phyloP scores from a whole-genome alignment of 2,329 filamentous ascomycete genomes.

The Podosphaera xanthii region DNA sequence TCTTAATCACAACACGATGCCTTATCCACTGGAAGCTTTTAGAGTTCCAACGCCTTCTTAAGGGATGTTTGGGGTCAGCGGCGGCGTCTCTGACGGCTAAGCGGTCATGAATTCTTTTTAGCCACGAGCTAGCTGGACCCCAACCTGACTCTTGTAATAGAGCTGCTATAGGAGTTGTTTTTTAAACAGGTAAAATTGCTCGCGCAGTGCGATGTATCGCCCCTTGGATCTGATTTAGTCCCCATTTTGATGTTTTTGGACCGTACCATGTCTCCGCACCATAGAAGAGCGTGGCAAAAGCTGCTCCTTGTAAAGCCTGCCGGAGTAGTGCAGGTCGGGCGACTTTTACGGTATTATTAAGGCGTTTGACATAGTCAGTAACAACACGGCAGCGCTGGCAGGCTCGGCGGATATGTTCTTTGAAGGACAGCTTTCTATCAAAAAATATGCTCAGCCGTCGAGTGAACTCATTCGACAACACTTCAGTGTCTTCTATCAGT shows the following conservation, averaged over 20 bases:
- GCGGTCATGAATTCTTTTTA: background rate
- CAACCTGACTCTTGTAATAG: background rate
- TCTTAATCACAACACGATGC: no score
- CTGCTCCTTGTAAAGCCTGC: background rate
- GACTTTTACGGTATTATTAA: background rate
- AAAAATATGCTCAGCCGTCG: background rate
- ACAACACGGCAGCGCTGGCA: background rate
- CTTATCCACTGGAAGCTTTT: background rate
- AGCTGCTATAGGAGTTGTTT: background rate
- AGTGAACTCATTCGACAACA: background rate
- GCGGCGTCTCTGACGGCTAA: background rate
- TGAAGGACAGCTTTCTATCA: background rate
- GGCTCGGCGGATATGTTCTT: background rate
- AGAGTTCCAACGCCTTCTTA: background rate
- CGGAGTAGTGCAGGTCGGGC: background rate
- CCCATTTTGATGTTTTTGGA: no score
- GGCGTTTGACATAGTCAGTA: background rate
- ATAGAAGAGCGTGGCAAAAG: background rate
- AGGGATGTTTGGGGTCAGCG: background rate
- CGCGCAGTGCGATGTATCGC: no score
- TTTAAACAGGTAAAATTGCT: no score
- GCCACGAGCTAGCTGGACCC: background rate
- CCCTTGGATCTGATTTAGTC: no score
- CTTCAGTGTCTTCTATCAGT: background rate
- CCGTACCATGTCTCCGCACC: no score